A percentile compares a stretch with the other conserved stretches of the same genome.
Conservation (phyloP, 495 filamentous ascomycete genomes). For the Rusavskia elegans region DNA sequence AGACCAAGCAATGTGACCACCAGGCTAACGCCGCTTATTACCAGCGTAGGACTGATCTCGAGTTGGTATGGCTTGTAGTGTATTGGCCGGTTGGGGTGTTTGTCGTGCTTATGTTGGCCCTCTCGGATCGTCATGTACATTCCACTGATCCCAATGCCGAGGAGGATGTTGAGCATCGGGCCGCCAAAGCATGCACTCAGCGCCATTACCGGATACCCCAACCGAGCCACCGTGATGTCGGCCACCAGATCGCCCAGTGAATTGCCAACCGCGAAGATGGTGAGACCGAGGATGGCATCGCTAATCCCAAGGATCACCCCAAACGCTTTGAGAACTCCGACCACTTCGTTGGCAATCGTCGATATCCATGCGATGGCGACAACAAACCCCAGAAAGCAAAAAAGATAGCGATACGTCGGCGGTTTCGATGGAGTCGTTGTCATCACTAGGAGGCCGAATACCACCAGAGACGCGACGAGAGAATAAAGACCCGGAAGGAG, state of each 20-base stretch:
- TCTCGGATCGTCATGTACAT: conserved; percentile 54
- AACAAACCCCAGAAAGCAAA: conserved; percentile 82
- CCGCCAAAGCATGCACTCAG: conserved; percentile 88
- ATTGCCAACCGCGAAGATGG: conserved; percentile 93
- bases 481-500: conserved; percentile 49
- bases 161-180: conserved; percentile 91
- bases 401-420: conserved; percentile 53
- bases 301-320: conserved; percentile 87
- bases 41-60: conserved; percentile 63
- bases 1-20: conserved; percentile 65
- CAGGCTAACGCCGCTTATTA: conserved; percentile 68
- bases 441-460: conserved; percentile 44
- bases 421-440: conserved; percentile 40
- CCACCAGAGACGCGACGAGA: conserved; percentile 50
- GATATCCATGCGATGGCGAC: conserved; percentile 92
- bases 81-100: conserved; percentile 39
- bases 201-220: conserved; percentile 96
- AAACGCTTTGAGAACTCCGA: conserved; percentile 84
- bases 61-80: conserved; percentile 56
- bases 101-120: conserved; percentile 33
- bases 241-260: conserved; percentile 89
- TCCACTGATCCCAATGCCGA: conserved; percentile 82
- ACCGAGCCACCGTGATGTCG: conserved; percentile 79
- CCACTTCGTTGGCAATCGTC: conserved; percentile 90
- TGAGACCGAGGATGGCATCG: conserved; percentile 90